Percentiles rank a stretch among this genome's conserved stretches.
Evolutionary conservation across 2,329 filamentous ascomycete genomes (phyloP).

Genomic region (Fusarium goolgardi): DNA sequence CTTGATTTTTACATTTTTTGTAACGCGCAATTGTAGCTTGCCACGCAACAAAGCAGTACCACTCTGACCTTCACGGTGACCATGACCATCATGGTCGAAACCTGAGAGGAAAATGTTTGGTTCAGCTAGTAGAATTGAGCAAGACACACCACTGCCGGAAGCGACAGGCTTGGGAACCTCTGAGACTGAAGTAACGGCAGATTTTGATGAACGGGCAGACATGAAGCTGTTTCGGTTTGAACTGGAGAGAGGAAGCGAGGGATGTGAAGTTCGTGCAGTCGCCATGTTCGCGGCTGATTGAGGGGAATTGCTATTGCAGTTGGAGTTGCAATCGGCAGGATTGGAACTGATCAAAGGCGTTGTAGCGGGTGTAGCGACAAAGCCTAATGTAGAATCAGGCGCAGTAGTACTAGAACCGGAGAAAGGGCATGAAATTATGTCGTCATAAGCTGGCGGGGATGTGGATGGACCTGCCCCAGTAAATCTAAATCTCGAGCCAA

Average conservation of each 20-base stretch:
- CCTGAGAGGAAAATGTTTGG: constrained; percentile 84
- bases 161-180: constrained; percentile 79
- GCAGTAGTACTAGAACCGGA: constrained; percentile 32
- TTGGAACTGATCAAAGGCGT: constrained; percentile 31
- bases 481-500: constrained; percentile 28
- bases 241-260: constrained; percentile 43
- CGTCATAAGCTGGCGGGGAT: constrained; percentile 50
- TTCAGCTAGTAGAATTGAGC: constrained; percentile 80
- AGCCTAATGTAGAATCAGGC: constrained; percentile 43
- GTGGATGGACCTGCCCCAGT: constrained; percentile 39
- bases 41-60: constrained; percentile 88
- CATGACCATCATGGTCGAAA: constrained; percentile 76
- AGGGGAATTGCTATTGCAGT: constrained; percentile 10
- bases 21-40: constrained; percentile 81
- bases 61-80: constrained; percentile 64
- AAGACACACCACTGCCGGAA: constrained; percentile 78
- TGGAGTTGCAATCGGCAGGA: constrained; percentile 35
- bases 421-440: constrained; percentile 38
- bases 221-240: constrained; percentile 62
- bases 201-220: constrained; percentile 64
- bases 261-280: constrained; percentile 39
- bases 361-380: constrained; percentile 37
- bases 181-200: constrained; percentile 63
- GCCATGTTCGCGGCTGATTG: constrained; percentile 40
- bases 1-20: constrained; percentile 94